Conservation (phyloP, 2,329 filamentous ascomycete genomes). For the Didymellaceae sp. region DNA sequence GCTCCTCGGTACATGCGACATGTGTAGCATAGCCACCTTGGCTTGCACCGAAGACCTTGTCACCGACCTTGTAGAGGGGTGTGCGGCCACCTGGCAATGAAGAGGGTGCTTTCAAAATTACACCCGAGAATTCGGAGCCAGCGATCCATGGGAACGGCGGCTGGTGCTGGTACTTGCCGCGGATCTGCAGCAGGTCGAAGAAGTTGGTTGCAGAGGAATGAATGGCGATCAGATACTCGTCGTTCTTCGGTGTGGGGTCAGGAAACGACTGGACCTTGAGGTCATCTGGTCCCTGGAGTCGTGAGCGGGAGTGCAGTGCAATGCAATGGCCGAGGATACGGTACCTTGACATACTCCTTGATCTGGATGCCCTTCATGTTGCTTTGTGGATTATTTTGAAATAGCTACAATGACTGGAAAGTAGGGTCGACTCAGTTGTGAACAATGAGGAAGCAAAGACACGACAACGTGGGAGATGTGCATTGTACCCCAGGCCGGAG, state of each 20-base stretch:
- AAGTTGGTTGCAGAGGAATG: slow-evolving; percentile 92
- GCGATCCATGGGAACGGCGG: slow-evolving; percentile 87
- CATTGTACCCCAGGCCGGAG: slow-evolving; percentile 9
- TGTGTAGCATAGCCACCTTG: slow-evolving; percentile 88
- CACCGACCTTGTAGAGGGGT: slow-evolving; percentile 75
- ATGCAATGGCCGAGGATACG: slow-evolving; percentile 4
- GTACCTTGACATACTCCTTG: slow-evolving; percentile 75
- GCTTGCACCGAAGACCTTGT: slow-evolving; percentile 82
- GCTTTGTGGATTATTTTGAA: neutral
- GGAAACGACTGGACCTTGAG: slow-evolving; percentile 77
- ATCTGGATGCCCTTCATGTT: slow-evolving; percentile 78
- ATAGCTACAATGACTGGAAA: neutral
- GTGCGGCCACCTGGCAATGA: slow-evolving; percentile 49
- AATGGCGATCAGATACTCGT: slow-evolving; percentile 87
- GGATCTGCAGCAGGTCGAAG: slow-evolving; percentile 94
- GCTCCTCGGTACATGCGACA: slow-evolving; percentile 69
- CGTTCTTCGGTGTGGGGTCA: slow-evolving; percentile 71
- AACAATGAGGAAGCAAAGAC: neutral
- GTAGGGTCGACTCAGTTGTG: neutral
- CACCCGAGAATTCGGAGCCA: slow-evolving; percentile 85
- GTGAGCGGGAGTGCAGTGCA: slow-evolving; percentile 6
- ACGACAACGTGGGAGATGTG: neutral
- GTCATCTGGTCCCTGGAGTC: slow-evolving; percentile 72
- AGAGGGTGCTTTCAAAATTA: slow-evolving; percentile 71
- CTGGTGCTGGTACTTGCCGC: slow-evolving; percentile 94